Base-by-base conservation (phyloP, 202 grass and related monocot genomes). In the Cymbopogon flexuosus region DNA sequence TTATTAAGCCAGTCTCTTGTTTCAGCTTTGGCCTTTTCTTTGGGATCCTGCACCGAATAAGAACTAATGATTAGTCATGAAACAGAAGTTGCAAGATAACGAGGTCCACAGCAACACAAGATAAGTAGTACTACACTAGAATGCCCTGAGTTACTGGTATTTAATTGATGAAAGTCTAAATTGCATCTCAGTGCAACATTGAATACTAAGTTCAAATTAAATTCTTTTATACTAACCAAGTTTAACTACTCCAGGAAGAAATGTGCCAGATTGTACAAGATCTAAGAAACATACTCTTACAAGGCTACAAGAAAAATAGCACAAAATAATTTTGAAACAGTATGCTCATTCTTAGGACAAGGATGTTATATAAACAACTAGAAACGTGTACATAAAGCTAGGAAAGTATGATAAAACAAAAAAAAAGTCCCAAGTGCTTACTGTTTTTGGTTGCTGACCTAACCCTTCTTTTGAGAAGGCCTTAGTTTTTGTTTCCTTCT, bases 401-500 rank as follows among this genome's bases (percentile, higher is more conserved):
- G 16, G 23, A 68, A 74, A 71, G 19, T 62, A 74, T 27, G 10
- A 34, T 80, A 69, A 56, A 10, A 19, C 24, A 45, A 75, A 65
- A 8, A 60, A 72, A 83, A 11, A 33, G 72, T 43, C 31, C 21
- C 40, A 16, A 64, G 43, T 56, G 41, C 88, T 91, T 95, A 99
- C 96, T 75, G 96, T 96, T 88, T 99, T 99, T 6, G 96, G 96
- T 87, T 99, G 96, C 83, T 99, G 96, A 65, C 90, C 96, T 79
- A 99, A 85, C 31, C 96, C 96, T 96, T 99, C 96, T 72, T 99
- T 99, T 41, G 96, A 99, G 66, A 99, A 99, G 70, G 96, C 96
- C 83, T 99, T 99, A 14, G 96, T 99, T 93, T 99, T 99, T 43
- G 96, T 99, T 79, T 99, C 96, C 74, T 99, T 96, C 80, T 99